phyloP scores from a whole-genome alignment of 148 eudicot species.

The Rhododendron kiyosumense region DNA sequence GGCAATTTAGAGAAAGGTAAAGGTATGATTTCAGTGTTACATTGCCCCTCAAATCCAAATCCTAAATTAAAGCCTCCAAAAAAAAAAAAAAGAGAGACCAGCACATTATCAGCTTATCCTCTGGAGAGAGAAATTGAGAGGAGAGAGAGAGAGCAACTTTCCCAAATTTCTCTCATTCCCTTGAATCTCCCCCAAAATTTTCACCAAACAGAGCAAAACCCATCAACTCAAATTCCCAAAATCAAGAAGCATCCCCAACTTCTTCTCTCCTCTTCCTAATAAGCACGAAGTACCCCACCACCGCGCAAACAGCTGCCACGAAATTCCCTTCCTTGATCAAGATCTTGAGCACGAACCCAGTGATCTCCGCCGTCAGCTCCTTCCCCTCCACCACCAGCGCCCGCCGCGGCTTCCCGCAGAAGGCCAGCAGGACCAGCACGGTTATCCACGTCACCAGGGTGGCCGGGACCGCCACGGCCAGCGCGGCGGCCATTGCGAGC shows the following conservation, averaged over 20 bases:
- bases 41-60: neutral
- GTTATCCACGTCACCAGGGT: constrained; percentile 63
- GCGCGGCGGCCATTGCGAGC: constrained; percentile 70
- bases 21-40: neutral
- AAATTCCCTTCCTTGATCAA: constrained; percentile 11
- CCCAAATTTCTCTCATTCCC: neutral
- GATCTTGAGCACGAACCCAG: constrained; percentile 35
- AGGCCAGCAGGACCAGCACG: constrained; percentile 43
- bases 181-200: neutral
- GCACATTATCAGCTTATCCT: neutral
- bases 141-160: neutral
- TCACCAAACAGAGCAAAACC: neutral
- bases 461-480: constrained; percentile 72
- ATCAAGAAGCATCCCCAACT: constrained; percentile 1
- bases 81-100: neutral
- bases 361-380: constrained; percentile 57
- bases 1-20: neutral
- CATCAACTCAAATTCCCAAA: neutral
- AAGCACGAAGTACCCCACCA: neutral
- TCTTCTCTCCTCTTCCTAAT: neutral
- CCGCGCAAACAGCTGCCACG: constrained; percentile 9
- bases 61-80: neutral
- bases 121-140: neutral
- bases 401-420: constrained; percentile 31
- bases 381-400: constrained; percentile 41